phyloP scores from a whole-genome alignment of 129 eudicot genomes.

The Lactuca sativa region DNA sequence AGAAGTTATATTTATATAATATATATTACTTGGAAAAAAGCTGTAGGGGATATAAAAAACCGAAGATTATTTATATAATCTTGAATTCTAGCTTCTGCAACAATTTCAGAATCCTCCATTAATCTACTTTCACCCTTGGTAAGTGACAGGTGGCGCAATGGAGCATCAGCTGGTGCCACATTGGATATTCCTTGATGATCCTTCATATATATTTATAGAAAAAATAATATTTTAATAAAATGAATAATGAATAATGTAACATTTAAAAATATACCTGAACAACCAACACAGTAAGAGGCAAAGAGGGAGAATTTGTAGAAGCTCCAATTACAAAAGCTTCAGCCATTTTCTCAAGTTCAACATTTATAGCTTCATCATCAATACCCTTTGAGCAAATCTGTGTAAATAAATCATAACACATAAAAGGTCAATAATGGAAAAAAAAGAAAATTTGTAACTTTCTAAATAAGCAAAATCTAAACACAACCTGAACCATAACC shows the following conservation, averaged over 20 bases:
- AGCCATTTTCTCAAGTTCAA: constrained; percentile 69
- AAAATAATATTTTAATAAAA: neutral
- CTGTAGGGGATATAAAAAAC: constrained; percentile 88
- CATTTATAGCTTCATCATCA: constrained; percentile 51
- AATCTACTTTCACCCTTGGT: constrained; percentile 29
- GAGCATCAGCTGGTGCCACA: constrained; percentile 94
- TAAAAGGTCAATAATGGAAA: neutral
- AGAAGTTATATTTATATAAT: neutral
- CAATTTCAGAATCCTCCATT: constrained; percentile 34
- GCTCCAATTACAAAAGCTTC: constrained; percentile 64
- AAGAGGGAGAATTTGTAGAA: constrained; percentile 54
- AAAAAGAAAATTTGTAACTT: neutral
- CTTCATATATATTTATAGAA: constrained; percentile 31
- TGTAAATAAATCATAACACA: neutral
- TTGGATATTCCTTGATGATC: constrained; percentile 96
- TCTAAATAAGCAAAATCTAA: neutral
- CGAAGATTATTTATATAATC: constrained; percentile 79
- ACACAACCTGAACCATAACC: constrained; percentile 86
- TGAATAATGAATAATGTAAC: no score
- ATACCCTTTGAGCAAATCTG: constrained; percentile 65
- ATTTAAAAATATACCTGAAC: constrained; percentile 57
- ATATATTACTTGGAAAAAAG: constrained; percentile 76
- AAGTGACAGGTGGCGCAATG: constrained; percentile 58
- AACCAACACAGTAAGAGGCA: constrained; percentile 69
- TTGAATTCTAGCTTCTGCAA: constrained; percentile 67